A percentile compares a stretch with the other conserved stretches of the same genome.
phyloP scores from a whole-genome alignment of 2,329 filamentous ascomycete species.

The Colletotrichum scovillei region DNA sequence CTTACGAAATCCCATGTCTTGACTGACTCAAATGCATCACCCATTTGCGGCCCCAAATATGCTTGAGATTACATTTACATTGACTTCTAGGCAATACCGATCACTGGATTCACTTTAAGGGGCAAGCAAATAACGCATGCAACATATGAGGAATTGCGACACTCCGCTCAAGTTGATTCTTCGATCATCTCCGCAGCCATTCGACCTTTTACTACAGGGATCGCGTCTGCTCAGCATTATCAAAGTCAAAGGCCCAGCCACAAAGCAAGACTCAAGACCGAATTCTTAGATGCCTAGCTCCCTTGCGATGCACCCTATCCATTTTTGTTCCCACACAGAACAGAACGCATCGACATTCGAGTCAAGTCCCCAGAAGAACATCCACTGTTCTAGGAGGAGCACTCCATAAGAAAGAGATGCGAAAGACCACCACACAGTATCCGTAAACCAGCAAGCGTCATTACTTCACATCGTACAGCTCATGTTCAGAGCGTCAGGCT shows the following conservation, averaged over 20 bases:
- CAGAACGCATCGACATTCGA: constrained; percentile 15
- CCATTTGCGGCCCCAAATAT: constrained; percentile 10
- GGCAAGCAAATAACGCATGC: neutral
- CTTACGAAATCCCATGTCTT: neutral
- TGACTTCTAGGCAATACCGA: neutral
- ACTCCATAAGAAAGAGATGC: neutral
- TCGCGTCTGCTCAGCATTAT: neutral
- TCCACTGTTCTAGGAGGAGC: constrained; percentile 1
- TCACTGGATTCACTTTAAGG: neutral
- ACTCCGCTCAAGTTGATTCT: neutral
- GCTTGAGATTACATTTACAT: neutral
- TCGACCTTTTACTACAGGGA: neutral
- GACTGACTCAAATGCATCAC: constrained; percentile 21
- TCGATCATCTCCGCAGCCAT: neutral
- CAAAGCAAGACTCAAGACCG: neutral
- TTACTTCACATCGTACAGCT: neutral
- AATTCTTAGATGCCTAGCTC: neutral
- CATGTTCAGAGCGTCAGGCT: too few relatives aligned
- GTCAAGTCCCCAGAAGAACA: constrained; percentile 25
- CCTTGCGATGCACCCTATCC: neutral
- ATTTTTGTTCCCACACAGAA: neutral
- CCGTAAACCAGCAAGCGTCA: neutral
- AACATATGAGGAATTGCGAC: neutral
- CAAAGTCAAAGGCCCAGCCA: neutral
- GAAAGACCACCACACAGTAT: neutral